These are phyloP conservation scores for Coleophoma cylindrospora DNA, from an alignment of 2,329 filamentous ascomycete genomes.

Conservation along the genomic window DNA sequence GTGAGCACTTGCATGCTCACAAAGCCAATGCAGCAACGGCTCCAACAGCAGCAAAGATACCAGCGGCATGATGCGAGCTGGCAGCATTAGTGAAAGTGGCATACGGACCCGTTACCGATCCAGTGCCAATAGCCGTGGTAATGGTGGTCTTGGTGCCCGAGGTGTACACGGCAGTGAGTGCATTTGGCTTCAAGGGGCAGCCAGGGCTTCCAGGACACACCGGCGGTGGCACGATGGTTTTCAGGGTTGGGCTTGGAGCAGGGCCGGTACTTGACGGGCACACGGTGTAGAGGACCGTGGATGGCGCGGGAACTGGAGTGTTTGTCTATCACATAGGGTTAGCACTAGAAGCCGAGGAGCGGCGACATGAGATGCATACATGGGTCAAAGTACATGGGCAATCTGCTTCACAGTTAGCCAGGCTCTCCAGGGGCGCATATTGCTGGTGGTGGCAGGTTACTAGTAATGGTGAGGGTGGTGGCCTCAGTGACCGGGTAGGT, in stretches of 20 bases:
- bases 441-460: no score
- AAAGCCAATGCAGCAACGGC: background rate
- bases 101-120: background rate
- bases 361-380: background rate
- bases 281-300: constrained; percentile 12
- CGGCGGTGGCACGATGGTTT: constrained; percentile 2
- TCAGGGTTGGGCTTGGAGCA: background rate
- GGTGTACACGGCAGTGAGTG: background rate
- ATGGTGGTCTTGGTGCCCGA: background rate
- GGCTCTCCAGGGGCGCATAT: no score
- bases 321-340: background rate
- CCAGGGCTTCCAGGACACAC: background rate
- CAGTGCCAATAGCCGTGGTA: background rate
- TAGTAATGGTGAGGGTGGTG: constrained; percentile 38
- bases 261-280: constrained; percentile 3
- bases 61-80: constrained; percentile 4
- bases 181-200: background rate
- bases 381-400: constrained; percentile 32
- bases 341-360: background rate
- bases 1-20: background rate
- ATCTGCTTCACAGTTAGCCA: constrained; percentile 10
- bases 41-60: constrained; percentile 4
- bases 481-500: constrained; percentile 66
- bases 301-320: background rate
- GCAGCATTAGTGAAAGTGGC: constrained; percentile 5